Evolutionary conservation across 2,329 filamentous ascomycete genomes (phyloP).

Genomic region (Sordariomycetes sp.): DNA sequence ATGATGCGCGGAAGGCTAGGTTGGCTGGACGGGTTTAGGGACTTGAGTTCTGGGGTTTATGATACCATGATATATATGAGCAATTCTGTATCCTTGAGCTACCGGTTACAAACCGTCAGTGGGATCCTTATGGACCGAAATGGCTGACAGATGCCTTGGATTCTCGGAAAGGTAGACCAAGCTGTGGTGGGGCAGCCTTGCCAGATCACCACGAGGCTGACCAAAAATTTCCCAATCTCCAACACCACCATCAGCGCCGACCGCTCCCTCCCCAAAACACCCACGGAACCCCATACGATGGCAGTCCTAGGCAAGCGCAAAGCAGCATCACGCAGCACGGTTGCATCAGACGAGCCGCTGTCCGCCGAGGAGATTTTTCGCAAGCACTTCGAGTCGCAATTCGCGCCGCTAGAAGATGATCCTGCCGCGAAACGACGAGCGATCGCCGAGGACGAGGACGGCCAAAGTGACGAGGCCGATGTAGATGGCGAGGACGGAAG

Average conservation of each 20-base stretch:
- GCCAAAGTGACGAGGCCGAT: constrained; percentile 8
- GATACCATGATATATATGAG: constrained; percentile 1
- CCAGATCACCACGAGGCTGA: not conserved
- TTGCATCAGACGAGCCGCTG: constrained; percentile 5
- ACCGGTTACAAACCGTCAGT: too few species aligned
- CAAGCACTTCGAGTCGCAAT: constrained; percentile 80
- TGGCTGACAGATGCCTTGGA: too few species aligned
- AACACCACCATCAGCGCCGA: too few species aligned
- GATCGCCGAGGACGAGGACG: constrained; percentile 23
- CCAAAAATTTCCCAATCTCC: constrained; percentile 1
- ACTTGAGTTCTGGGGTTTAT: too few species aligned
- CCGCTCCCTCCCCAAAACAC: too few species aligned
- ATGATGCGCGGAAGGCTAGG: constrained; percentile 47
- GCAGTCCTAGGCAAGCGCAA: constrained; percentile 42
- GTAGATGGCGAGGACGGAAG: constrained; percentile 5
- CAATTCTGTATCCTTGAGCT: too few species aligned
- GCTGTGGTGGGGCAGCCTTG: too few species aligned
- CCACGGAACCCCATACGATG: constrained; percentile 20
- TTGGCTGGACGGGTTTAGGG: constrained; percentile 15
- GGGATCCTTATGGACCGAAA: too few species aligned
- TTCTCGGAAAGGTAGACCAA: too few species aligned
- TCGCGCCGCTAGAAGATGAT: constrained; percentile 54
- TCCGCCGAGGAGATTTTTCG: constrained; percentile 68
- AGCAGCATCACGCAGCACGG: constrained; percentile 8
- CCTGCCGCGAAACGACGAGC: constrained; percentile 20